Base-by-base conservation (phyloP, 495 filamentous ascomycete genomes). In the Aspergillus avenaceus region DNA sequence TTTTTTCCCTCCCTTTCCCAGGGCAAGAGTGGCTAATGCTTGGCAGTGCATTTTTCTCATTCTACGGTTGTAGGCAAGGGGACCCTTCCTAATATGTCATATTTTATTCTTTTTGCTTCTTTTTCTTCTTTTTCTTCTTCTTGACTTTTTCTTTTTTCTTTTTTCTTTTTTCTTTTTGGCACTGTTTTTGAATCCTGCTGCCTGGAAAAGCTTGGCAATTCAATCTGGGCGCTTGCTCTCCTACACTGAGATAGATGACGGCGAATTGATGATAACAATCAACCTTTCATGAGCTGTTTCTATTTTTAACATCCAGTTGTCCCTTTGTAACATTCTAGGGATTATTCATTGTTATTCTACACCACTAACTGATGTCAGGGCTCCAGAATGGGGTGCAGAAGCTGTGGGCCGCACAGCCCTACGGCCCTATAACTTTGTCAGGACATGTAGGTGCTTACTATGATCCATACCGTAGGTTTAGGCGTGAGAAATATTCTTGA, bases 131-230 rank as follows among this genome's bases (percentile, higher is more conserved):
- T 40, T 40, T 40, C 2, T 9, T 8, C 9, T 22, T 9, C 13
- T 18, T 22, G 22, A 22, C 12, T 23, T 5, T 41, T 41, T 23
- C 8, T 23, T 25, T 16, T 34, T 34, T 2, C 12, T 16, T 34
- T 34, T 34, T n/a, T 21, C 21, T 38, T 38, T 21, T 21, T 21
- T 38, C 22, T 28, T 31, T 12, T 22, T 5, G n/a, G n/a, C n/a
- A n/a, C n/a, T n/a, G n/a, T 6, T 19, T 19, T 16, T 13, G 28
- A 23, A 47, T 47, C 19, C 19, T 37, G 29, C 26, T 49, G 34
- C 46, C 46, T 49, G 46, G 42, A 40, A 48, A 41, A 49, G 46
- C 46, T 49, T 49, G 46, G 46, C 46, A 28, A 14, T 34, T 14
- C 31, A 19, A 24, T 25, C 19, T 22, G 23, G 28, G 14, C 18